Base-by-base conservation (phyloP, 495 filamentous ascomycete species). In the Delitschia confertaspora region DNA sequence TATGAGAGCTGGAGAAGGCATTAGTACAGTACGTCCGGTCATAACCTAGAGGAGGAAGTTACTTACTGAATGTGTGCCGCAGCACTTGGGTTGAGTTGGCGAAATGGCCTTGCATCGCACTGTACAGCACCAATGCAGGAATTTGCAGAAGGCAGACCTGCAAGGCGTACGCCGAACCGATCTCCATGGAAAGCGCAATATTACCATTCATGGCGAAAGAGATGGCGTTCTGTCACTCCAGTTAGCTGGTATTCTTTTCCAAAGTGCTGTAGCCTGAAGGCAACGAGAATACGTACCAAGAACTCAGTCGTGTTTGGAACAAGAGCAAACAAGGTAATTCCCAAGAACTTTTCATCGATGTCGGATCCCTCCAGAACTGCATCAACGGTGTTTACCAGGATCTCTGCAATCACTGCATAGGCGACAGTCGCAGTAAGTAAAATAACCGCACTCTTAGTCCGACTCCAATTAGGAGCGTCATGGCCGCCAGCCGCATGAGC, bases 131-230 rank as follows among this genome's bases (percentile, higher is more conserved):
- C 11, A 99, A 70, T 19, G 85, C 85, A 0, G 91, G 91, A 17
- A 96, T 88, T 59, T 99, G 91, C 20, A 99, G 71, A n/a, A 99
- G 75, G 63, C 87, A 95, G 43, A 99, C 91, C 62, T 99, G 91
- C 27, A 99, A 71, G 5, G 93, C 93, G 53, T 99, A 99, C 23
- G 89, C 89, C 0, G 87, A 94, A 51, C 91, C 91, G 50, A 99
- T 96, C 60, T 99, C 91, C 93, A 99, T 96, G 30, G 86, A 93
- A 19, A 99, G 71, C 0, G 91, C 91, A 58, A 99, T 96, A 64
- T 99, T 99, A n/a, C 91, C 91, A 56, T 99, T 96, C 93, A 99
- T 99, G 31, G 91, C 91, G 62, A 99, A 99, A 2, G 88, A 95
- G 43, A 99, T 96, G 58, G 93, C 91, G 60, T 99, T 99, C 85